These are phyloP conservation scores for Coemansia umbellata DNA, from an alignment of 192 early-diverging fungal species.

Conservation along the genomic window DNA sequence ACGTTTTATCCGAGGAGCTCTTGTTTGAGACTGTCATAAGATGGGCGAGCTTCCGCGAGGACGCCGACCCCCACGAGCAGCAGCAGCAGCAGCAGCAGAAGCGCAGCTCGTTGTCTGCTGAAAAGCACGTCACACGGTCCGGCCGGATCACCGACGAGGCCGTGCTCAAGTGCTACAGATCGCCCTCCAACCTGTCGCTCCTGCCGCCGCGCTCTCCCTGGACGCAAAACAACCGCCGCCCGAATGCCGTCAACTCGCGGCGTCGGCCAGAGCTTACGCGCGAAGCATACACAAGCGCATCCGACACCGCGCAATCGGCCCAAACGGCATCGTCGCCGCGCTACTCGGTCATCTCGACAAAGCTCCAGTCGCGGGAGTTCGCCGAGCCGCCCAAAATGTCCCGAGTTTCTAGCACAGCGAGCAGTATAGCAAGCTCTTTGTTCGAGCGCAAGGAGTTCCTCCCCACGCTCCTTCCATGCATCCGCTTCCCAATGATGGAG, in stretches of 20 bases:
- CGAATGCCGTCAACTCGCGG: conserved; percentile 1
- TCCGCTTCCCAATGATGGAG: conserved; percentile 47
- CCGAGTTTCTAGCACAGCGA: neutral
- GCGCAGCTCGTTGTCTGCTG: conserved; percentile 14
- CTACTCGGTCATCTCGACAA: conserved; percentile 18
- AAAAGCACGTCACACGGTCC: conserved; percentile 13
- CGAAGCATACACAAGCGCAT: conserved; percentile 30
- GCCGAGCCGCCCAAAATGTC: conserved; percentile 7
- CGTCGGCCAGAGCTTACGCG: conserved; percentile 35
- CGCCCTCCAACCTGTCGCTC: conserved; percentile 34
- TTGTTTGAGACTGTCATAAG: conserved; percentile 36
- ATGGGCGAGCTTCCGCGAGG: conserved; percentile 42
- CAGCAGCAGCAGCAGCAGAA: neutral
- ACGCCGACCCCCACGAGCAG: conserved; percentile 6
- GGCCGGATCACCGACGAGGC: conserved; percentile 17
- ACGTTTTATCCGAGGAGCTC: conserved; percentile 39
- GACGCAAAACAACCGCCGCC: conserved; percentile 4
- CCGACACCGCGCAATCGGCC: neutral
- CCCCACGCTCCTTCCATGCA: conserved; percentile 26
- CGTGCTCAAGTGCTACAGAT: conserved; percentile 43
- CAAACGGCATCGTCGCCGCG: conserved; percentile 6
- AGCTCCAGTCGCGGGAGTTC: conserved; percentile 6
- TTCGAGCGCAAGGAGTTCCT: conserved; percentile 38
- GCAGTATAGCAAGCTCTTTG: conserved; percentile 12
- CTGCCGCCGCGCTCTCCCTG: conserved; percentile 33